Evolutionary conservation across 2,329 filamentous ascomycete species (phyloP), one percentile per base, ranked within the genome.

Genomic region (Colletotrichum sp.): DNA sequence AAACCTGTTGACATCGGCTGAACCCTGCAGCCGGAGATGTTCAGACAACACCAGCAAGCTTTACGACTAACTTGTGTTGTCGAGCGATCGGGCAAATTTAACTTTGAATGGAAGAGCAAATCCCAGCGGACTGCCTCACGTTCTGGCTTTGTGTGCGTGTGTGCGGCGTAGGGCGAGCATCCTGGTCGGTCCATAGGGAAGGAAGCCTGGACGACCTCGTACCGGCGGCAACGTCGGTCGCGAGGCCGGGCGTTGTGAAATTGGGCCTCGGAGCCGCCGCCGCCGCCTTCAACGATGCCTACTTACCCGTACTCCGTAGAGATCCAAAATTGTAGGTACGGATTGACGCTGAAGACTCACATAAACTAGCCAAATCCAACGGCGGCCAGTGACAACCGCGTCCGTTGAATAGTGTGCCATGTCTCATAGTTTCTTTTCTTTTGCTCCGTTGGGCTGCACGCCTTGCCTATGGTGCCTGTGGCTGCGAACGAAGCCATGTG

Each of bases 351-450:
- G 58, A 52, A 34, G 48, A 28, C 34, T 75, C 30, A 30, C 5
- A 34, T 8, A 12, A n/a, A n/a, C 64, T 34, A 66, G 15, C 43
- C 18, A 32, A 65, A 21, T 32, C 68, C 32, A 68, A 69, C 70
- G 64, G 64, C 55, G 57, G 21, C 38, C 69, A 64, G 64, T 30
- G n/a, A 43, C 64, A 16, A 65, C 36, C n/a, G 28, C 34, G 65
- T 68, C 34, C 34, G 58, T 69, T 55, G 28, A 12, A 28, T 26
- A 26, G 36, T 30, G 26, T 65, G 57, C 58, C 58, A 28, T 74
- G 70, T 73, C 58, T 76, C 65, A 64, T 38, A 18, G n/a, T 75
- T 72, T 36, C 48, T 72, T 72, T 72, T 72, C 8, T 74, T 69
- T 69, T 73, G 21, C 34, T n/a, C 15, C 16, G 24, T 63, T 24